A percentile compares a stretch with the other conserved stretches of the same genome.
phyloP scores from a whole-genome alignment of 1,139 yeast species.

The Candida sp. region DNA sequence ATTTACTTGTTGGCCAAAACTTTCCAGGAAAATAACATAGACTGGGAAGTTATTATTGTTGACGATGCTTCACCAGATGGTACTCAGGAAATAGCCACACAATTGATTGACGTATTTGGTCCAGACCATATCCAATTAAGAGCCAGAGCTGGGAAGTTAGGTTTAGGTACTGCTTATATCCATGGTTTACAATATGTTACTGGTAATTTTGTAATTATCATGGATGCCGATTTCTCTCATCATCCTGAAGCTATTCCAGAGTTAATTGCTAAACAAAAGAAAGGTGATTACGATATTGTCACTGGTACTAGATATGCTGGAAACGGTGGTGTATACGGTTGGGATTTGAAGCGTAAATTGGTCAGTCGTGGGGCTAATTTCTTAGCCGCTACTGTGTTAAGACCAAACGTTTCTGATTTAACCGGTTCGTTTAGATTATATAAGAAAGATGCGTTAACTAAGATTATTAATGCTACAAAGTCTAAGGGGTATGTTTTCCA shows the following conservation, averaged over 20 bases:
- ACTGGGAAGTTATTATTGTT: slow-evolving; percentile 79
- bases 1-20: slow-evolving; percentile 70
- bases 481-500: slow-evolving; percentile 85
- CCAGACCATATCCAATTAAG: slow-evolving; percentile 60
- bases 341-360: slow-evolving; percentile 81
- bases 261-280: slow-evolving; percentile 67
- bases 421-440: slow-evolving; percentile 80
- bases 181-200: slow-evolving; percentile 73
- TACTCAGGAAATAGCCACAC: slow-evolving; percentile 70
- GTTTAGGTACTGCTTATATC: slow-evolving; percentile 80
- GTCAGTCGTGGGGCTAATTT: slow-evolving; percentile 83
- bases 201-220: slow-evolving; percentile 74
- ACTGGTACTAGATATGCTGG: slow-evolving; percentile 88
- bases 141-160: slow-evolving; percentile 77
- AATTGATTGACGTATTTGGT: slow-evolving; percentile 64
- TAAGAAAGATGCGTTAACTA: slow-evolving; percentile 65
- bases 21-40: slow-evolving; percentile 54
- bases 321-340: slow-evolving; percentile 80
- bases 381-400: slow-evolving; percentile 66
- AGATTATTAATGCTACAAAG: slow-evolving; percentile 66
- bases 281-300: slow-evolving; percentile 66
- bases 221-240: slow-evolving; percentile 88
- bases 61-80: slow-evolving; percentile 86
- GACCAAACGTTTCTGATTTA: slow-evolving; percentile 73
- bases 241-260: slow-evolving; percentile 80